Percentiles rank a stretch among this genome's conserved stretches.
phyloP scores from a whole-genome alignment of 352 stramenopile genomes.

The Globisporangium solare region DNA sequence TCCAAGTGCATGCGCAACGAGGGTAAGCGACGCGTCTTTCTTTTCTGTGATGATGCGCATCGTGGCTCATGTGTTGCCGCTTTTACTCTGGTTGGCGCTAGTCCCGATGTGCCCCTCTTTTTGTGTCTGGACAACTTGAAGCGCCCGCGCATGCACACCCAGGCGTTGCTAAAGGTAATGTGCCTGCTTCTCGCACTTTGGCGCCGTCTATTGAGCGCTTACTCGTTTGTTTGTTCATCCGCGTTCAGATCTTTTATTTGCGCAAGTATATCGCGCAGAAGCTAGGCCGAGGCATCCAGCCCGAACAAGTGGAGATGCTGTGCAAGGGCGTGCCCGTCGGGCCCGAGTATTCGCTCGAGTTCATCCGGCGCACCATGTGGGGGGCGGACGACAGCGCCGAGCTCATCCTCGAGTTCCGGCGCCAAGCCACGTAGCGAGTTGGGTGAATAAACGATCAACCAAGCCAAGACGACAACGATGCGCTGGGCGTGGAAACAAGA shows the following conservation, averaged over 20 bases:
- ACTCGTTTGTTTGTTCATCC: neutral
- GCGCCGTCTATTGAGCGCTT: too few relatives aligned
- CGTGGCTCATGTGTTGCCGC: neutral
- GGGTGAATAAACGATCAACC: too few relatives aligned
- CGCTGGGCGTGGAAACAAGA: too few relatives aligned
- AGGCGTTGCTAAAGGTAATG: constrained; percentile 39
- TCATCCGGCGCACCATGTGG: constrained; percentile 61
- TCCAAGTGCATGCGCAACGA: constrained; percentile 39
- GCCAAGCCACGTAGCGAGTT: constrained; percentile 12
- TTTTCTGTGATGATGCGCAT: neutral
- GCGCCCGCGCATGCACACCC: constrained; percentile 31
- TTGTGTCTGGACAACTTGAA: constrained; percentile 27
- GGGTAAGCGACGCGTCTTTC: constrained; percentile 17
- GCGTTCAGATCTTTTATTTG: constrained; percentile 45
- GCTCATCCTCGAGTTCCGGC: constrained; percentile 59
- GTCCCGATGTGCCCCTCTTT: constrained; percentile 38
- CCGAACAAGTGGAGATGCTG: constrained; percentile 55
- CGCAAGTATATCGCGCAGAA: constrained; percentile 62
- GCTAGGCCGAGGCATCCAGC: constrained; percentile 22
- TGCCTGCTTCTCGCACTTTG: neutral
- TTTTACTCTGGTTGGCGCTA: constrained; percentile 7
- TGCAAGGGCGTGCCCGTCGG: constrained; percentile 41
- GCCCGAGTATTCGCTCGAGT: constrained; percentile 60
- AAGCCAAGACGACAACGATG: too few relatives aligned
- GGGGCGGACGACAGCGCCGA: constrained; percentile 30